Evolutionary conservation across 139 green algal species (phyloP).

Genomic region (Astrephomene gubernaculifera): DNA sequence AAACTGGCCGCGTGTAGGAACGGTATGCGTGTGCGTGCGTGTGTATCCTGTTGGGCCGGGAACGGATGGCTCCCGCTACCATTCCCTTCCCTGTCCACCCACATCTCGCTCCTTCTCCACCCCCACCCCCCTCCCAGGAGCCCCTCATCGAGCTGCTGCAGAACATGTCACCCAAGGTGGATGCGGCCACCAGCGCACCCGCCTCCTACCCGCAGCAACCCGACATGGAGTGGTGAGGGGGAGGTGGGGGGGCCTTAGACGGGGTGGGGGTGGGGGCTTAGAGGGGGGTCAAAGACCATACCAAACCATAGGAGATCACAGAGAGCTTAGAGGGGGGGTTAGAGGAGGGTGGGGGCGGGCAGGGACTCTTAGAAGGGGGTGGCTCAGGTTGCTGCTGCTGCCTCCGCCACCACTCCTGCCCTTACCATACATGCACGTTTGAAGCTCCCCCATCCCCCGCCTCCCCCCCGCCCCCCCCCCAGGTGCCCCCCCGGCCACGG

Average conservation of each 20-base stretch:
- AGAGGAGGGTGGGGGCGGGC: too few species aligned
- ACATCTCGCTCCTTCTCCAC: not conserved
- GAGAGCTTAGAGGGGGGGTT: too few species aligned
- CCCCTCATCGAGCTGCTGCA: slow-evolving; percentile 88
- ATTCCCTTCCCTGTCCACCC: not conserved
- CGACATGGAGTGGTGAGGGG: slow-evolving; percentile 82
- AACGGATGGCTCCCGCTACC: not conserved
- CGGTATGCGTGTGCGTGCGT: too few species aligned
- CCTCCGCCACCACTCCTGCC: not conserved
- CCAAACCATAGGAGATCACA: too few species aligned
- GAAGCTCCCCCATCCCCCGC: not conserved
- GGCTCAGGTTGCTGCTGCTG: not conserved
- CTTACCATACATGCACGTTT: not conserved
- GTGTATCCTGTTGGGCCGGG: too few species aligned
- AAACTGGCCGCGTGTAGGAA: too few species aligned
- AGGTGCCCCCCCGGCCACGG: slow-evolving; percentile 93
- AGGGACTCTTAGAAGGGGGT: not conserved
- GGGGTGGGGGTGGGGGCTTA: too few species aligned
- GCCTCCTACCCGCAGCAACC: slow-evolving; percentile 67
- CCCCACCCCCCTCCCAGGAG: slow-evolving; percentile 39
- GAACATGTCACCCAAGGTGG: slow-evolving; percentile 93
- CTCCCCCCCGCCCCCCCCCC: not conserved
- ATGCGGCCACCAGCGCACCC: slow-evolving; percentile 79
- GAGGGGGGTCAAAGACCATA: too few species aligned
- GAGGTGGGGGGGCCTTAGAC: not conserved